These are phyloP conservation scores for Lavandula angustifolia DNA, from an alignment of 257 asterid genomes.

Conservation along the genomic window DNA sequence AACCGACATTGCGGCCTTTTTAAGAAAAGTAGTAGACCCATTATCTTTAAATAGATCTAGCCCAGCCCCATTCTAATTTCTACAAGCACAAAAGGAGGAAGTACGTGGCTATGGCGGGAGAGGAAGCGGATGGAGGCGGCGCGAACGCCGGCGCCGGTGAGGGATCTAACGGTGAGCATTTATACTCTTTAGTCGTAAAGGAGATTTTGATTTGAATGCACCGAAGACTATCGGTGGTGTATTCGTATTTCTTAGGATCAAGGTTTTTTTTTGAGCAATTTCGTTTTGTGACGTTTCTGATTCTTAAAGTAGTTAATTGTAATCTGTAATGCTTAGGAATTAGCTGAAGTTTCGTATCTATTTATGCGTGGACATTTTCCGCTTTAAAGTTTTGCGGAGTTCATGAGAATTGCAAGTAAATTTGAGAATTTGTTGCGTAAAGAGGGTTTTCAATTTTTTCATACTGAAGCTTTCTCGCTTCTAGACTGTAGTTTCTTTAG, in stretches of 20 bases:
- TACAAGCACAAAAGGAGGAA: background rate
- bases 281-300: background rate
- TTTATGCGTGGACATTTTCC: background rate
- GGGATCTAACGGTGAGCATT: conserved; percentile 28
- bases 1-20: background rate
- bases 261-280: background rate
- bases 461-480: conserved; percentile 9
- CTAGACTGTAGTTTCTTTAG: conserved; percentile 75
- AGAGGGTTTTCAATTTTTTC: conserved; percentile 2
- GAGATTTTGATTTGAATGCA: background rate
- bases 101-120: conserved; percentile 32
- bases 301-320: background rate
- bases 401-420: background rate
- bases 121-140: conserved; percentile 35
- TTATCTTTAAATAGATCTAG: background rate
- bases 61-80: conserved; percentile 19
- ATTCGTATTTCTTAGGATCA: background rate
- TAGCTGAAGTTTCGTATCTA: background rate
- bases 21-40: background rate
- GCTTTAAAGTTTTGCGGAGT: background rate
- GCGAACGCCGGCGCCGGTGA: conserved; percentile 27
- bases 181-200: background rate
- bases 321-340: conserved; percentile 7
- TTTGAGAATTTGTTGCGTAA: background rate
- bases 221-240: background rate